Evolutionary conservation across 768 basidiomycete species (phyloP).

Genomic region (Trametes meyenii): DNA sequence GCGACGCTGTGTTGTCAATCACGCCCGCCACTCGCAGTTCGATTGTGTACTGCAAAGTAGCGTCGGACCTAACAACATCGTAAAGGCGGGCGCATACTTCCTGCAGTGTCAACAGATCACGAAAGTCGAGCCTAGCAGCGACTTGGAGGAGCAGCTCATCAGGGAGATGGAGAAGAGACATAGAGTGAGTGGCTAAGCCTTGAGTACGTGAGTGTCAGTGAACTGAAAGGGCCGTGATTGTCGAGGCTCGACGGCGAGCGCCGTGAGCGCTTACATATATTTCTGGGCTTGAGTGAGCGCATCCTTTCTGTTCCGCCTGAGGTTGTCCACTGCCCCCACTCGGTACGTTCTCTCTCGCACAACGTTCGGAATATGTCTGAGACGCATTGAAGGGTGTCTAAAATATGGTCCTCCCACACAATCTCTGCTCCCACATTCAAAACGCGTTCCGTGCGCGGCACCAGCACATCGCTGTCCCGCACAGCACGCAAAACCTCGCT

Average conservation of each 20-base stretch:
- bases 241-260: neutral
- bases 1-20: constrained; percentile 23
- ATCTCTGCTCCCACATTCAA: constrained; percentile 88
- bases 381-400: neutral
- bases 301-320: neutral
- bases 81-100: constrained; percentile 6
- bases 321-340: neutral
- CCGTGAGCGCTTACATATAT: neutral
- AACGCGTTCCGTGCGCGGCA: constrained; percentile 92
- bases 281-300: neutral
- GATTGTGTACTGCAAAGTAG: constrained; percentile 22
- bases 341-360: neutral
- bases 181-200: neutral
- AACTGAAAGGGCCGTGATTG: too few species aligned
- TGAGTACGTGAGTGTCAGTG: too few species aligned
- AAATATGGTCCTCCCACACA: constrained; percentile 66
- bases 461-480: constrained; percentile 72
- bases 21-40: constrained; percentile 18
- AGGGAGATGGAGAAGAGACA: constrained; percentile 24
- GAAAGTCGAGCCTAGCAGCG: constrained; percentile 11
- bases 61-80: constrained; percentile 11
- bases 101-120: neutral
- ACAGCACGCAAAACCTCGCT: constrained; percentile 87
- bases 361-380: neutral
- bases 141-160: constrained; percentile 25